phyloP scores from a whole-genome alignment of 768 basidiomycete species.

The Suillus alpinus region DNA sequence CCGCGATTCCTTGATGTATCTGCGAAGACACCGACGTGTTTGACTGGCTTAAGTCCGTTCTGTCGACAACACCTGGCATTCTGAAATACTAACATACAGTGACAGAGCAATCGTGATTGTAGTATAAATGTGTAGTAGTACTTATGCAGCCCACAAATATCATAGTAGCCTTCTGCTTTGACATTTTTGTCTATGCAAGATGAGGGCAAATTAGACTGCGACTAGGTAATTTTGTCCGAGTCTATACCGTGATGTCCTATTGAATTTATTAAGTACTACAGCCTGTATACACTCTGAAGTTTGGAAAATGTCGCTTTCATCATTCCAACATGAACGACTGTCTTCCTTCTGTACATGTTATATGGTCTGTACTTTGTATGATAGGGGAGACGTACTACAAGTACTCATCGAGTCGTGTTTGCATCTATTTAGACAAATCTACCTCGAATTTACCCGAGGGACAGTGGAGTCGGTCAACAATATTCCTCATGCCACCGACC shows the following conservation, averaged over 20 bases:
- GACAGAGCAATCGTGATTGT: not conserved
- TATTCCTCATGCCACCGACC: constrained; percentile 41
- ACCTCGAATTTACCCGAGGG: constrained; percentile 3
- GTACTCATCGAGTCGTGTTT: constrained; percentile 23
- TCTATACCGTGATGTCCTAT: constrained; percentile 7
- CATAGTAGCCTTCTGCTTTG: not conserved
- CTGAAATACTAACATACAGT: not conserved
- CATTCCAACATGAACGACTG: not conserved
- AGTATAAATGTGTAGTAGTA: too few relatives aligned
- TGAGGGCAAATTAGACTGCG: constrained; percentile 24
- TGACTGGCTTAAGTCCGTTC: not conserved
- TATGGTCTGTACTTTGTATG: too few relatives aligned
- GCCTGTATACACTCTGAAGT: not conserved
- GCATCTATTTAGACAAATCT: constrained; percentile 19
- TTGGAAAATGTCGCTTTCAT: too few relatives aligned
- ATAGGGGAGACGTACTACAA: too few relatives aligned
- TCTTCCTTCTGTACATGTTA: not conserved
- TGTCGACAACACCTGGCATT: not conserved
- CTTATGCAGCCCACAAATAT: not conserved
- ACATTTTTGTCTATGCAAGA: not conserved
- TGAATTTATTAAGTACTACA: not conserved
- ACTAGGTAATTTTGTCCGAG: constrained; percentile 40
- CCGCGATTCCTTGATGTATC: not conserved
- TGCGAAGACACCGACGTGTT: not conserved
- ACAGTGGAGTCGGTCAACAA: not conserved